Evolutionary conservation across 345 rosid species (phyloP).

Genomic region (Luvunga scandens): DNA sequence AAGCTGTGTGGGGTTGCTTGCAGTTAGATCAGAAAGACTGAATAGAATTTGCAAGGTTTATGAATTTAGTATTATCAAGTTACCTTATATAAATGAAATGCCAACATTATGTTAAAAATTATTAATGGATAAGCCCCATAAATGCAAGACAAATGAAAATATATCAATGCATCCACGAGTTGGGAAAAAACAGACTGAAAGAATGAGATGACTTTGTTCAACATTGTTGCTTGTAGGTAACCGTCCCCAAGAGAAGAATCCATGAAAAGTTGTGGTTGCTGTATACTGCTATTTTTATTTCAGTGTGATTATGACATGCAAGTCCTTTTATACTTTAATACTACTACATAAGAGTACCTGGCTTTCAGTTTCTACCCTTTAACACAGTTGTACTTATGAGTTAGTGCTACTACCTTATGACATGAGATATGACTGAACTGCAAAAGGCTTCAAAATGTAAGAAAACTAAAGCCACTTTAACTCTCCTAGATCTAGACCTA

Average conservation of each 20-base stretch:
- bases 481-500: too few relatives aligned
- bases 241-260: not conserved
- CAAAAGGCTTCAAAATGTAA: not conserved
- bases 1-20: not conserved
- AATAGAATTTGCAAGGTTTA: not conserved
- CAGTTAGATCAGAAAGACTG: not conserved
- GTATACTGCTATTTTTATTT: not conserved
- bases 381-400: not conserved
- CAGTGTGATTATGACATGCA: not conserved
- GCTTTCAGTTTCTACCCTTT: not conserved
- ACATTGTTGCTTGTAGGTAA: not conserved
- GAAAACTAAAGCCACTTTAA: too few relatives aligned
- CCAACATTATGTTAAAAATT: not conserved
- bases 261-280: not conserved
- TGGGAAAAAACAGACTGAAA: not conserved
- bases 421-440: not conserved
- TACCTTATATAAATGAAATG: not conserved
- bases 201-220: not conserved
- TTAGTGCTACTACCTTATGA: not conserved
- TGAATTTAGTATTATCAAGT: not conserved
- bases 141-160: not conserved
- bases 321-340: not conserved
- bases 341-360: not conserved
- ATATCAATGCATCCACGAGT: not conserved
- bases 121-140: not conserved